Base-by-base conservation (phyloP, 2,329 filamentous ascomycete genomes). In the Penicillium sp. region DNA sequence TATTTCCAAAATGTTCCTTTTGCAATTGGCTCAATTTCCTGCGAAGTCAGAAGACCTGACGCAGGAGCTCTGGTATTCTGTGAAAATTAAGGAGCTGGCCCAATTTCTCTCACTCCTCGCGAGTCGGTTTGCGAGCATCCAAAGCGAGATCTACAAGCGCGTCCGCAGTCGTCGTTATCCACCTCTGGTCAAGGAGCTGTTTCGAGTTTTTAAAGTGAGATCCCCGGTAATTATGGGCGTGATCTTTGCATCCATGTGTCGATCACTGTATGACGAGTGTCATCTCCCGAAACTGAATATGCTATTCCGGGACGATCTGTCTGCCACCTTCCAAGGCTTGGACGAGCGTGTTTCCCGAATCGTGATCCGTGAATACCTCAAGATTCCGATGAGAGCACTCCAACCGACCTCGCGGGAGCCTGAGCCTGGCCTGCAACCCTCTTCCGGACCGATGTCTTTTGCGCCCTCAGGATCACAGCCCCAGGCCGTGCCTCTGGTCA, bases 111-210 rank as follows among this genome's bases (percentile, higher is more conserved):
- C 54, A 2, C 59, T 65, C 5, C 53, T 84, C 10, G 60, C 67
- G 2, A 47, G 54, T 14, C 51, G 61, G 11, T 78, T 74, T 73
- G 17, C 44, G 60, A 61, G 17, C 57, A 39, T 4, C 60, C 64
- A 20, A 51, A 27, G 5, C 15, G 29, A 11, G 9, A 21, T 34
- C 11, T 29, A 19, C 5, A 1, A 13, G 13, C 13, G 23, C n/a
- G 14, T 32, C 21, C 64, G 39, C 52, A 45, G 31, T 14, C 64
- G 71, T 27, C 58, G 60, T 2, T 77, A 72, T 49, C 80, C 80
- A 3, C 75, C 80, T 4, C 61, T 81, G n/a, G 70, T 78, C 21
- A 68, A 72, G 37, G 81, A 84, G 51, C 61, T 85, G 18, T 57
- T 70, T 4, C 55, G 59, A n/a, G 50, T 60, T 9, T 67, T 84